Evolutionary conservation across 2,329 filamentous ascomycete genomes (phyloP).

Genomic region (Escovopsis weberi): DNA sequence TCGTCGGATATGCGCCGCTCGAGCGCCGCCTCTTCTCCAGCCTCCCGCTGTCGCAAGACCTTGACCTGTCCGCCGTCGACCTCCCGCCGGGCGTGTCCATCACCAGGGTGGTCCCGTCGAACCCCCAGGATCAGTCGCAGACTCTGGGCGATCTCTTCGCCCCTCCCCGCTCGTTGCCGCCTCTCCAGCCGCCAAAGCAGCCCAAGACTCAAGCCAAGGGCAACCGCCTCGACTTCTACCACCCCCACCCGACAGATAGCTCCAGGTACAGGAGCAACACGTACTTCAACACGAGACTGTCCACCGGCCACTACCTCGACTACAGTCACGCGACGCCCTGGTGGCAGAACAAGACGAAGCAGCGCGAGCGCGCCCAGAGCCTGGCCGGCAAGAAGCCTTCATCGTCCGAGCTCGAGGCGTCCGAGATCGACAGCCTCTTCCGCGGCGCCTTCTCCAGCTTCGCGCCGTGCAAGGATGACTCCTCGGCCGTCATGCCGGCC

Average conservation of each 20-base stretch:
- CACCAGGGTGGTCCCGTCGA: constrained; percentile 20
- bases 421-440: constrained; percentile 61
- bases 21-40: constrained; percentile 78
- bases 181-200: constrained; percentile 56
- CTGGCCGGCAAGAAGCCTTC: constrained; percentile 45
- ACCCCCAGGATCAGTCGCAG: constrained; percentile 32
- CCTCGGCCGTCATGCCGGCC: constrained; percentile 53
- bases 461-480: constrained; percentile 61
- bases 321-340: constrained; percentile 48
- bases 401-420: constrained; percentile 40
- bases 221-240: constrained; percentile 37
- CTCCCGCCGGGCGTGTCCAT: constrained; percentile 60
- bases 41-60: constrained; percentile 32
- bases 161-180: constrained; percentile 48
- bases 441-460: constrained; percentile 68
- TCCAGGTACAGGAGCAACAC: constrained; percentile 38
- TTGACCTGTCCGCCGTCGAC: constrained; percentile 25
- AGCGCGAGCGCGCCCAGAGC: constrained; percentile 58
- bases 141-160: constrained; percentile 63
- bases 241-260: constrained; percentile 40
- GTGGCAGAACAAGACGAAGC: constrained; percentile 43
- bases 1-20: constrained; percentile 61
- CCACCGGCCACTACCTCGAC: constrained; percentile 56
- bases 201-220: constrained; percentile 56
- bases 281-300: constrained; percentile 53